Conservation (phyloP, 2,329 filamentous ascomycete species). For the Exophiala sideris region DNA sequence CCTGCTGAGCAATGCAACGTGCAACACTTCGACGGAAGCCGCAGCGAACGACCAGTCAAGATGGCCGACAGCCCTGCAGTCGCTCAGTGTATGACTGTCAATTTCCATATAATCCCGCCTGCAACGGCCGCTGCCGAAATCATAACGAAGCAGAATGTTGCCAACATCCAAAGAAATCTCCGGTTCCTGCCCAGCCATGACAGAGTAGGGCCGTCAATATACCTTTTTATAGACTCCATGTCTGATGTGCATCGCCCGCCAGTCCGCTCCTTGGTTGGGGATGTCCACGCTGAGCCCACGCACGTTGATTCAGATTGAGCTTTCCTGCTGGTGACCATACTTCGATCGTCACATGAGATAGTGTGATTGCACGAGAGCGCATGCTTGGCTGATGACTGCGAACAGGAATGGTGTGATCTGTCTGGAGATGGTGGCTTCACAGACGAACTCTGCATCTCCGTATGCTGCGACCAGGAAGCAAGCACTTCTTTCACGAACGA, state of each 20-base stretch:
- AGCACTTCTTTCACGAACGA: constrained; percentile 10
- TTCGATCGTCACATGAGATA: neutral
- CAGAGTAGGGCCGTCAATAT: neutral
- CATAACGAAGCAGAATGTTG: constrained; percentile 8
- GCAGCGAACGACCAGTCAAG: too few species aligned
- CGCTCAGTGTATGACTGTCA: neutral
- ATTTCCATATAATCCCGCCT: constrained; percentile 18
- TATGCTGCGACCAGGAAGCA: neutral
- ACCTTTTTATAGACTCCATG: neutral
- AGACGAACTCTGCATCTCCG: neutral
- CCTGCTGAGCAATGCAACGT: too few species aligned
- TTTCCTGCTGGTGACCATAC: neutral
- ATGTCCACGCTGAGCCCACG: neutral
- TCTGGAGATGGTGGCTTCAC: neutral
- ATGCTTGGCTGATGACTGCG: neutral
- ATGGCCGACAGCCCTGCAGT: too few species aligned
- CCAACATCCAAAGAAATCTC: constrained; percentile 15
- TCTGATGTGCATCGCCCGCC: neutral
- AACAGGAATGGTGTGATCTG: neutral
- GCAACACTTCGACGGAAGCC: too few species aligned
- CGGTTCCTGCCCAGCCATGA: constrained; percentile 1
- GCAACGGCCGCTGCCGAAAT: constrained; percentile 11
- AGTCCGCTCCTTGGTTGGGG: neutral
- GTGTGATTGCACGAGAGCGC: neutral
- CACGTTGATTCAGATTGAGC: neutral